Percentiles rank a stretch among this genome's conserved stretches.
phyloP scores from a whole-genome alignment of 192 early-diverging fungal species.

The Glomus cerebriforme region DNA sequence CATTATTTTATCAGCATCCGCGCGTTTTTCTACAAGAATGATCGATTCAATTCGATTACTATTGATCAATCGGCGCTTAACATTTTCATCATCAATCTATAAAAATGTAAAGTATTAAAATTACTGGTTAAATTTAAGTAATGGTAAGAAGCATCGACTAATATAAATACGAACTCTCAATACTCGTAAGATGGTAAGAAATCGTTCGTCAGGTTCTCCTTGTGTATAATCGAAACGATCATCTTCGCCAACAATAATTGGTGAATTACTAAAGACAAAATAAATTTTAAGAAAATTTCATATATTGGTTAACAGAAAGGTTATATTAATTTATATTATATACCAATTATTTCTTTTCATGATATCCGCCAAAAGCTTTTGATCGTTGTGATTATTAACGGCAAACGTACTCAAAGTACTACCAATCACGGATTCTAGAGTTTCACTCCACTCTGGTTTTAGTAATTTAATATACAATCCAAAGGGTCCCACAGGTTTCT shows the following conservation, averaged over 20 bases:
- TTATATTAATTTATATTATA: neutral
- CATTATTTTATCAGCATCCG: constrained; percentile 55
- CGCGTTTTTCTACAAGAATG: constrained; percentile 63
- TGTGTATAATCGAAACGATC: constrained; percentile 69
- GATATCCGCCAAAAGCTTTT: constrained; percentile 53
- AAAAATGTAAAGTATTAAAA: neutral
- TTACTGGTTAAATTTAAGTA: neutral
- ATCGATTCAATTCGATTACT: constrained; percentile 66
- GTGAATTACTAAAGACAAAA: constrained; percentile 33
- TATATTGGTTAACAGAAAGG: neutral
- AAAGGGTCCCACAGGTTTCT: constrained; percentile 68
- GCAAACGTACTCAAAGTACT: constrained; percentile 65
- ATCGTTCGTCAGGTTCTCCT: constrained; percentile 63
- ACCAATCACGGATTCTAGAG: constrained; percentile 68
- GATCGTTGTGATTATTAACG: constrained; percentile 68
- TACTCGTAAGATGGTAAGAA: constrained; percentile 63
- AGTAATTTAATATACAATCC: constrained; percentile 65
- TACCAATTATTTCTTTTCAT: constrained; percentile 53
- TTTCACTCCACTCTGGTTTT: constrained; percentile 55
- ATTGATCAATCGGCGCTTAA: constrained; percentile 75
- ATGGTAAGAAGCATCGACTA: neutral
- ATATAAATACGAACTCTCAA: constrained; percentile 41
- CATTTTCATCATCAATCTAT: constrained; percentile 65
- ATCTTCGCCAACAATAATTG: constrained; percentile 61
- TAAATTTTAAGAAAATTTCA: neutral